These are phyloP conservation scores for Tuber indicum DNA, from an alignment of 495 filamentous ascomycete genomes.

Conservation along the genomic window DNA sequence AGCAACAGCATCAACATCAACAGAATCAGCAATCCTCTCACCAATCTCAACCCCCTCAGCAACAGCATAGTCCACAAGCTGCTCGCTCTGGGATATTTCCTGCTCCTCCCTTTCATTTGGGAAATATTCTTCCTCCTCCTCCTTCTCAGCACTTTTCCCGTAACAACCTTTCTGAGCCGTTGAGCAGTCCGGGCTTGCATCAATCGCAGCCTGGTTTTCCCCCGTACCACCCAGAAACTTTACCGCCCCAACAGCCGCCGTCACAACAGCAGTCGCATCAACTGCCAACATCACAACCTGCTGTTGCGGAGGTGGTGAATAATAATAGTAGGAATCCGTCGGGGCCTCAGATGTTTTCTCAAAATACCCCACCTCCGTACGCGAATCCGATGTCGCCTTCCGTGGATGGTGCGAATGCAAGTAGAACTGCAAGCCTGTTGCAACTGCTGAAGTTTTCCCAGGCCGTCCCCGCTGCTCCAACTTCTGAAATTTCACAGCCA, in stretches of 20 bases:
- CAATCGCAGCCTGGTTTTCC: conserved; percentile 31
- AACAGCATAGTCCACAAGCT: conserved; percentile 18
- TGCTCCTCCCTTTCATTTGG: conserved; percentile 36
- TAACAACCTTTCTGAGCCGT: conserved; percentile 17
- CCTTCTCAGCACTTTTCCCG: conserved; percentile 37
- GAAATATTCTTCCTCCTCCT: conserved; percentile 40
- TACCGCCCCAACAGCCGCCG: conserved; percentile 18
- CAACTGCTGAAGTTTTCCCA: conserved; percentile 82
- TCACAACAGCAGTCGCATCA: conserved; percentile 17
- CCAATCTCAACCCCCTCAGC: conserved; percentile 29
- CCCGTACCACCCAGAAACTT: conserved; percentile 21
- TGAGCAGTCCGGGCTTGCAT: conserved; percentile 16
- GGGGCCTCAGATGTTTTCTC: conserved; percentile 28
- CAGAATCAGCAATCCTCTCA: conserved; percentile 26
- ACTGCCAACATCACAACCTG: conserved; percentile 24
- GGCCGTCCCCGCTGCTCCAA: conserved; percentile 43
- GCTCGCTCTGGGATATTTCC: conserved; percentile 24
- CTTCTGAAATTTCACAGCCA: conserved; percentile 41
- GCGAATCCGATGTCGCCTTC: conserved; percentile 39
- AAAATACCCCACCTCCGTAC: conserved; percentile 32
- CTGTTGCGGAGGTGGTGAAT: background rate
- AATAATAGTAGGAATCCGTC: conserved; percentile 24
- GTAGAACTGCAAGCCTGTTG: conserved; percentile 63
- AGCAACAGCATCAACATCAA: conserved; percentile 30
- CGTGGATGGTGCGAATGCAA: conserved; percentile 49